A percentile compares a stretch with the other conserved stretches of the same genome.
Evolutionary conservation across 176 grass and related monocot genomes (phyloP).

Genomic region (Aegilops longissima): DNA sequence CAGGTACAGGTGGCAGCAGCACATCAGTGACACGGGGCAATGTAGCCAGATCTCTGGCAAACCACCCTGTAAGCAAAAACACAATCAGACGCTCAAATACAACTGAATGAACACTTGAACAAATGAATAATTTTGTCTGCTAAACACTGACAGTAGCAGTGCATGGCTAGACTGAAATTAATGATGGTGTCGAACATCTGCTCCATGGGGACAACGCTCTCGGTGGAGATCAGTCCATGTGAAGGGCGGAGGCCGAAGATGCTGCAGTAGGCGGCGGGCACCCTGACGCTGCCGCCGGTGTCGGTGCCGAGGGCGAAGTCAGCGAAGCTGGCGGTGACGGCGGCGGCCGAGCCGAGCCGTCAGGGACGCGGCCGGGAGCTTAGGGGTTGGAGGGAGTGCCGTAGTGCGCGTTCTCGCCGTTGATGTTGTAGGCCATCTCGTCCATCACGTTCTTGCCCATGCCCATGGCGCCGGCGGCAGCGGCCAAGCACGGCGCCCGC

Average conservation of each 20-base stretch:
- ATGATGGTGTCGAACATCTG: slow-evolving; percentile 79
- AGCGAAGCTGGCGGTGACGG: slow-evolving; percentile 61
- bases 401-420: slow-evolving; percentile 71
- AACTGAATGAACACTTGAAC: neutral
- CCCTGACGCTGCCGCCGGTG: slow-evolving; percentile 78
- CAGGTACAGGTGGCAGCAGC: slow-evolving; percentile 34
- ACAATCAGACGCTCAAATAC: too few relatives aligned
- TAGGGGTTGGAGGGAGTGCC: slow-evolving; percentile 72
- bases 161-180: slow-evolving; percentile 6
- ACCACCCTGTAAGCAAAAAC: slow-evolving; percentile 54
- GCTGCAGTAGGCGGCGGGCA: slow-evolving; percentile 76
- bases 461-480: too few relatives aligned
- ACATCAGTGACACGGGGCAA: slow-evolving; percentile 46
- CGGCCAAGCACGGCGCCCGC: too few relatives aligned
- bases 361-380: slow-evolving; percentile 26
- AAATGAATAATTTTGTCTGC: neutral
- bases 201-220: slow-evolving; percentile 63
- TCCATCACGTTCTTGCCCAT: too few relatives aligned
- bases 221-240: slow-evolving; percentile 56
- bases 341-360: slow-evolving; percentile 60
- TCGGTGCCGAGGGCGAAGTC: slow-evolving; percentile 75
- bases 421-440: too few relatives aligned
- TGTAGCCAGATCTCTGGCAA: slow-evolving; percentile 63
- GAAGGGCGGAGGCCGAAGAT: slow-evolving; percentile 87
- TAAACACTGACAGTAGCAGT: too few relatives aligned